Evolutionary conservation across 768 basidiomycete genomes (phyloP).

Genomic region (Tulasnella sp.): DNA sequence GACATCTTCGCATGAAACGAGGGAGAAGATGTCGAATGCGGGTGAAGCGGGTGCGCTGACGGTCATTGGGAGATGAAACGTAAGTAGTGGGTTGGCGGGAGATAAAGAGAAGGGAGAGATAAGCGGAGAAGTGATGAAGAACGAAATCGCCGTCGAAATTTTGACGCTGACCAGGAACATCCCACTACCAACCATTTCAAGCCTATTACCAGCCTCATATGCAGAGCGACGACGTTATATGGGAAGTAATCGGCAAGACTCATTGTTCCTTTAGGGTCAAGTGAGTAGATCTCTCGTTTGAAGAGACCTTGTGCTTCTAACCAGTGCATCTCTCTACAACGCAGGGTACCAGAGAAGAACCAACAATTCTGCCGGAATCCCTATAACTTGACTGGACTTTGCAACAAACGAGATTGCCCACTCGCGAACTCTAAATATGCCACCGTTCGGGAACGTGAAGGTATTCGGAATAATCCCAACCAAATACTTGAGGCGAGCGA

Average conservation of each 20-base stretch:
- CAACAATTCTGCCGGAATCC: conserved; percentile 99
- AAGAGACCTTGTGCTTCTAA: background rate
- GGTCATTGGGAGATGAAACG: background rate
- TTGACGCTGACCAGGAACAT: conserved; percentile 7
- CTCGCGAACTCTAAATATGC: conserved; percentile 97
- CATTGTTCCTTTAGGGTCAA: conserved; percentile 99
- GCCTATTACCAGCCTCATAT: conserved; percentile 22
- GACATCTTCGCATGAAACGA: background rate
- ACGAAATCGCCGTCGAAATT: conserved; percentile 12
- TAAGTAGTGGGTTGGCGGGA: background rate
- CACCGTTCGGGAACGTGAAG: conserved; percentile 94
- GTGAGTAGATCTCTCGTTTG: conserved; percentile 42
- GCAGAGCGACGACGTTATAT: conserved; percentile 88
- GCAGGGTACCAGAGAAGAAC: conserved; percentile 39
- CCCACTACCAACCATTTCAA: background rate
- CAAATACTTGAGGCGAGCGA: background rate
- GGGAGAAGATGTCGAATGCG: background rate
- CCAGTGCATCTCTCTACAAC: conserved; percentile 15
- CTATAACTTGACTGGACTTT: conserved; percentile 96
- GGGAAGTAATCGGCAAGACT: conserved; percentile 88
- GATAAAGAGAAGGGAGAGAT: background rate
- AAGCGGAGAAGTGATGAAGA: background rate
- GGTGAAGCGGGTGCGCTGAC: background rate
- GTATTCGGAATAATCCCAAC: conserved; percentile 34
- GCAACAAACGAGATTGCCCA: conserved; percentile 91